These are phyloP conservation scores for Suillus lakei DNA, from an alignment of 768 basidiomycete species.

Conservation along the genomic window DNA sequence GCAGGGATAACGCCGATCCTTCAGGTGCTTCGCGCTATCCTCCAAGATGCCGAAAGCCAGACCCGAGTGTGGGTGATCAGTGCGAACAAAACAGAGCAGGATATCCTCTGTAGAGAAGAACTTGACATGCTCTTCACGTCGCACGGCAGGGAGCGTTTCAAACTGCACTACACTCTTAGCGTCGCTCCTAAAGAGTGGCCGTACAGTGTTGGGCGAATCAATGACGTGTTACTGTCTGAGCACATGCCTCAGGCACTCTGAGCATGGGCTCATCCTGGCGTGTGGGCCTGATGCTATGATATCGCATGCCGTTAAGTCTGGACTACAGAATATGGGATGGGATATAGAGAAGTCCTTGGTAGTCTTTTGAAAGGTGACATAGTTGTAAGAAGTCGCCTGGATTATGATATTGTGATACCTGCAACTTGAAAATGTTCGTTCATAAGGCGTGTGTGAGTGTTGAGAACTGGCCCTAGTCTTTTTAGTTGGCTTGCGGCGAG, in stretches of 20 bases:
- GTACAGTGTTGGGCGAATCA: slow-evolving; percentile 47
- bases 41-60: slow-evolving; percentile 43
- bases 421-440: background rate
- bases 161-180: slow-evolving; percentile 49
- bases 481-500: background rate
- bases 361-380: slow-evolving; percentile 32
- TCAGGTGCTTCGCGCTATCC: slow-evolving; percentile 54
- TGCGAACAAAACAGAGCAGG: slow-evolving; percentile 49
- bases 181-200: slow-evolving; percentile 41
- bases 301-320: slow-evolving; percentile 34
- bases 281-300: slow-evolving; percentile 57
- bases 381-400: background rate
- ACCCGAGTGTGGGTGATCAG: slow-evolving; percentile 53
- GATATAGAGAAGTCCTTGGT: slow-evolving; percentile 38
- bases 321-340: slow-evolving; percentile 40
- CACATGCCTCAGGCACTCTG: slow-evolving; percentile 46
- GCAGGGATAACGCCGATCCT: slow-evolving; percentile 61
- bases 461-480: background rate
- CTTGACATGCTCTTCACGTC: slow-evolving; percentile 43
- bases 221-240: slow-evolving; percentile 38
- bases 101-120: slow-evolving; percentile 57
- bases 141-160: slow-evolving; percentile 38
- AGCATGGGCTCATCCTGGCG: slow-evolving; percentile 46
- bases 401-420: background rate
- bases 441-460: background rate